Percentiles rank a stretch among this genome's conserved stretches.
Evolutionary conservation across 2,329 filamentous ascomycete genomes (phyloP).

Genomic region (Leptodontidium sp.): DNA sequence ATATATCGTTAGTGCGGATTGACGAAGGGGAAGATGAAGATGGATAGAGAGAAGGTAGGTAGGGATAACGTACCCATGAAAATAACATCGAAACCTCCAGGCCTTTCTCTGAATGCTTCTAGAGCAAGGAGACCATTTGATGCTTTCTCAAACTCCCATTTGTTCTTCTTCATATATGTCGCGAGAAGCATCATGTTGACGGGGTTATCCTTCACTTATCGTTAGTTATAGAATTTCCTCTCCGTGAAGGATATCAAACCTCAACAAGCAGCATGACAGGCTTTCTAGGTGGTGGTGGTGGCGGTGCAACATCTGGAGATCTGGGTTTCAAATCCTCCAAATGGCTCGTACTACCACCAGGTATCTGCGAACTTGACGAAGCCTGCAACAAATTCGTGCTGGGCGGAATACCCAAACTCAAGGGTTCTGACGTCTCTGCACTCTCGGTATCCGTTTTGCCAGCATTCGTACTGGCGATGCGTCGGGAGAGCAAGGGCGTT

Average conservation of each 20-base stretch:
- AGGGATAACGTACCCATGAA: constrained; percentile 53
- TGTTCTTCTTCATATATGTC: constrained; percentile 42
- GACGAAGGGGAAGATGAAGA: neutral
- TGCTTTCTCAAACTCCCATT: constrained; percentile 49
- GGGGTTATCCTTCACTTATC: constrained; percentile 45
- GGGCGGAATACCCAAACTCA: neutral
- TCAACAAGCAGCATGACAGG: constrained; percentile 40
- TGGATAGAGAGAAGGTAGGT: neutral
- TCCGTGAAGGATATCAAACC: constrained; percentile 19
- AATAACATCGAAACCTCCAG: constrained; percentile 51
- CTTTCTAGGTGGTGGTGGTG: neutral
- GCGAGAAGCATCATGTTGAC: constrained; percentile 49
- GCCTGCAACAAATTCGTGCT: neutral
- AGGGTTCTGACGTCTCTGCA: neutral
- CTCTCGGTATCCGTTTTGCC: neutral
- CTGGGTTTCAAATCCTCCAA: neutral
- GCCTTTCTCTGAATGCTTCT: constrained; percentile 49
- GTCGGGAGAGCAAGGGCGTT: neutral
- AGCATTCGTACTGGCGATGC: neutral
- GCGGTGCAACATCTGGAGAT: neutral
- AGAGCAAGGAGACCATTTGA: constrained; percentile 56
- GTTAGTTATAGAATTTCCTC: neutral
- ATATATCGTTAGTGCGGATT: neutral
- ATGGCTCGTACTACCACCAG: neutral
- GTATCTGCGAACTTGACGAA: neutral